Evolutionary conservation across 352 stramenopile species (phyloP).

Genomic region (Phytopythium delawarense): DNA sequence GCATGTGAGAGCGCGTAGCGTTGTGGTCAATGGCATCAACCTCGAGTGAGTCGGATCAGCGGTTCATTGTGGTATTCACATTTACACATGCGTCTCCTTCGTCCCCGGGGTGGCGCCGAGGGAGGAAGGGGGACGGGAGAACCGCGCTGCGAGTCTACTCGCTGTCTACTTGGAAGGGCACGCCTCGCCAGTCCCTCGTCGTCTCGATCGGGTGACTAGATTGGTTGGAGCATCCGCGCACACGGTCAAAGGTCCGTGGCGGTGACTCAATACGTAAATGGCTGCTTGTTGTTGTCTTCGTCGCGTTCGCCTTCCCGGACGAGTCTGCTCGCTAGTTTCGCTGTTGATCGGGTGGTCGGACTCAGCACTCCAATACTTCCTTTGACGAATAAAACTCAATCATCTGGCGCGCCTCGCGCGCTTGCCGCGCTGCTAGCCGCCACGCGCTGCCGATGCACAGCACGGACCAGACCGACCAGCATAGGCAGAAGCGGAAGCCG

Average conservation of each 20-base stretch:
- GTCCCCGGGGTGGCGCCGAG: not conserved
- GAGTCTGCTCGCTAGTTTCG: constrained; percentile 1
- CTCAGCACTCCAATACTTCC: constrained; percentile 20
- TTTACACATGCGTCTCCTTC: not conserved
- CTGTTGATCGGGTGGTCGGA: not conserved
- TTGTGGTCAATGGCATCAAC: not conserved
- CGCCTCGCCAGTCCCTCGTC: not conserved
- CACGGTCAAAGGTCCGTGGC: not conserved
- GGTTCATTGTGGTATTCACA: not conserved
- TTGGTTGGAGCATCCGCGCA: not conserved
- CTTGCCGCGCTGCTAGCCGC: constrained; percentile 44
- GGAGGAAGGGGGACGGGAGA: not conserved
- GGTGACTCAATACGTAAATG: constrained; percentile 2
- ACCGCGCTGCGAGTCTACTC: not conserved
- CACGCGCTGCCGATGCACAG: constrained; percentile 65
- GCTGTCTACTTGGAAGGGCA: not conserved
- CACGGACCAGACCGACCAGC: constrained; percentile 80
- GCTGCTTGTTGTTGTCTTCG: not conserved
- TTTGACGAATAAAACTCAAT: constrained; percentile 54
- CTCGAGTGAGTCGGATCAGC: not conserved
- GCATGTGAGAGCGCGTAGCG: constrained; percentile 20
- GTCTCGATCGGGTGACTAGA: not conserved
- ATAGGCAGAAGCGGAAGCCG: constrained; percentile 77
- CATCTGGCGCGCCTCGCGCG: constrained; percentile 45
- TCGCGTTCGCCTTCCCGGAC: not conserved